Evolutionary conservation across 2,329 filamentous ascomycete genomes (phyloP).

Genomic region (Colletotrichum sp.): DNA sequence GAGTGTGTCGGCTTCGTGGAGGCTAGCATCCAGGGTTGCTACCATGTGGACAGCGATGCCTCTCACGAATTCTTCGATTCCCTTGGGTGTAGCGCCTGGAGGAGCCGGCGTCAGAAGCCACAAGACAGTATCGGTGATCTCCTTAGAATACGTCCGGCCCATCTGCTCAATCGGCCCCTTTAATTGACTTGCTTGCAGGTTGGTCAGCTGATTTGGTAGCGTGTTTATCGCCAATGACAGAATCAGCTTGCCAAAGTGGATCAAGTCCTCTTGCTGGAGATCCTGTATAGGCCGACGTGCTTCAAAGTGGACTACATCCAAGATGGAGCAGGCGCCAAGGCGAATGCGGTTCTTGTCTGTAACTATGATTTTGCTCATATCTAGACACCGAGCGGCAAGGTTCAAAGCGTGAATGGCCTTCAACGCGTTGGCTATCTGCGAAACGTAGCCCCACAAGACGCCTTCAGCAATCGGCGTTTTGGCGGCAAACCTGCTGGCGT

Average conservation of each 20-base stretch:
- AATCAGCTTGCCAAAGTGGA: slow-evolving; percentile 83
- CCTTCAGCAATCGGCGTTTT: slow-evolving; percentile 68
- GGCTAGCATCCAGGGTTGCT: slow-evolving; percentile 74
- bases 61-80: slow-evolving; percentile 78
- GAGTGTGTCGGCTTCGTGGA: slow-evolving; percentile 81
- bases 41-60: slow-evolving; percentile 81
- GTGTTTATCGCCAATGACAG: slow-evolving; percentile 81
- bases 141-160: slow-evolving; percentile 75
- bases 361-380: slow-evolving; percentile 85
- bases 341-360: slow-evolving; percentile 91
- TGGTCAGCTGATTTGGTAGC: slow-evolving; percentile 56
- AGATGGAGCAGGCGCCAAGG: slow-evolving; percentile 84
- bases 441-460: slow-evolving; percentile 88
- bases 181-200: slow-evolving; percentile 68
- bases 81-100: slow-evolving; percentile 62
- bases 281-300: slow-evolving; percentile 71
- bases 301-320: slow-evolving; percentile 89
- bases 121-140: slow-evolving; percentile 78
- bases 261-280: slow-evolving; percentile 85
- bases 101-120: slow-evolving; percentile 79
- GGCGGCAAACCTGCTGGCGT: slow-evolving; percentile 49
- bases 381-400: slow-evolving; percentile 85
- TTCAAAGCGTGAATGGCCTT: slow-evolving; percentile 83
- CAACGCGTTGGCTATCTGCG: slow-evolving; percentile 87
- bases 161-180: slow-evolving; percentile 78